These are phyloP conservation scores for Euptelea pleiosperma DNA, from an alignment of 164 flowering plant species.

Conservation along the genomic window DNA sequence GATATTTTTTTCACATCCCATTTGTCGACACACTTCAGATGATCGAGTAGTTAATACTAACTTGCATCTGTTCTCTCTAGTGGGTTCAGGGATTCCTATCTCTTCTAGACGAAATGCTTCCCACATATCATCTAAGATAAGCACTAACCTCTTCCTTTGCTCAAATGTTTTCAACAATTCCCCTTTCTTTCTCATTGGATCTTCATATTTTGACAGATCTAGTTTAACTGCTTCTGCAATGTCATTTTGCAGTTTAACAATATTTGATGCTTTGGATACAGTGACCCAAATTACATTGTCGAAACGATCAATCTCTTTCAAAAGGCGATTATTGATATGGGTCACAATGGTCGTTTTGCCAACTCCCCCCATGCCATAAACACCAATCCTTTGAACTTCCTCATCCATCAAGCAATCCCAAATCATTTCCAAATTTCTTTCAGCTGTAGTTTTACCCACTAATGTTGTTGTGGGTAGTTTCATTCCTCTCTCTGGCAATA, in stretches of 20 bases:
- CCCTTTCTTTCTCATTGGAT: conserved; percentile 10
- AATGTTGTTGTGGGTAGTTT: neutral
- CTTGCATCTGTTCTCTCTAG: conserved; percentile 17
- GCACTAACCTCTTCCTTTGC: conserved; percentile 16
- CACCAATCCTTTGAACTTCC: conserved; percentile 10
- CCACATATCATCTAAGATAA: conserved; percentile 34
- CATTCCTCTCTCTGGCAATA: neutral
- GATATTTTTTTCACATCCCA: conserved; percentile 14
- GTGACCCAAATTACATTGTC: conserved; percentile 15
- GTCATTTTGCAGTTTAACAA: conserved; percentile 8
- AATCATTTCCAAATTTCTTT: conserved; percentile 1
- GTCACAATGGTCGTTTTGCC: conserved; percentile 20
- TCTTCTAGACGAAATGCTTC: conserved; percentile 13
- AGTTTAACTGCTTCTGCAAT: conserved; percentile 11
- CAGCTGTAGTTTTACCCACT: conserved; percentile 1
- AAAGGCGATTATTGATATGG: conserved; percentile 10
- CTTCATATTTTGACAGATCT: conserved; percentile 10
- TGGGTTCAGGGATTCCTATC: conserved; percentile 26
- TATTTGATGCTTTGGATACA: conserved; percentile 1
- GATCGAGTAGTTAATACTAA: conserved; percentile 24
- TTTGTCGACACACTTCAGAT: conserved; percentile 11
- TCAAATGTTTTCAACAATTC: conserved; percentile 8
- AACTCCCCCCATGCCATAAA: conserved; percentile 19
- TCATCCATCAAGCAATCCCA: conserved; percentile 5
- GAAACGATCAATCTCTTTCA: neutral